Conservation (phyloP, 202 grass and related monocot species). For the Eragrostis tef region DNA sequence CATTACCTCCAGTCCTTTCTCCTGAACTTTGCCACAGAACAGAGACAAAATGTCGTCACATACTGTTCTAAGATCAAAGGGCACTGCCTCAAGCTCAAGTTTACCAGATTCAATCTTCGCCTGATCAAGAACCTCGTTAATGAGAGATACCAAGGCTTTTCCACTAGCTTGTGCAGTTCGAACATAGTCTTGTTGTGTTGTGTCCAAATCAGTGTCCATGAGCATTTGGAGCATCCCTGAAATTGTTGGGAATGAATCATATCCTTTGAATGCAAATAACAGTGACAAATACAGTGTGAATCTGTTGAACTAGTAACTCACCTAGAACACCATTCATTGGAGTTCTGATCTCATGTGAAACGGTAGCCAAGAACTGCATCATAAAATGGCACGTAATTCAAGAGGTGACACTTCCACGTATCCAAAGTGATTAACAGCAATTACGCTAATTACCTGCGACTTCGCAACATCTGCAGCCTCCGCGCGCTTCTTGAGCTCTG, state of each 20-base stretch:
- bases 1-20: conserved; percentile 93
- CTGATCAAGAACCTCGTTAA: conserved; percentile 98
- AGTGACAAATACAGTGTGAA: neutral
- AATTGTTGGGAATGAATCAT: conserved; percentile 18
- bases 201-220: conserved; percentile 95
- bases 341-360: conserved; percentile 99
- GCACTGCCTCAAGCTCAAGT: conserved; percentile 86
- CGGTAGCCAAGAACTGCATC: conserved; percentile 95
- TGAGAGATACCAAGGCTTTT: conserved; percentile 93
- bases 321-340: conserved; percentile 99
- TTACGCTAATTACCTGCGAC: conserved; percentile 63
- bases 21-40: conserved; percentile 93
- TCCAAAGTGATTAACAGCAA: neutral
- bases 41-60: conserved; percentile 94
- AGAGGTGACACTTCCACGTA: neutral
- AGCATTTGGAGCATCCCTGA: conserved; percentile 99
- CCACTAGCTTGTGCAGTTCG: conserved; percentile 95
- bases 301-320: conserved; percentile 42
- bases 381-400: conserved; percentile 19
- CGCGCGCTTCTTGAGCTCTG: conserved; percentile 71
- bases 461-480: conserved; percentile 94
- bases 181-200: conserved; percentile 93
- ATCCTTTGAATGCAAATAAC: neutral
- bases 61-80: conserved; percentile 80
- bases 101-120: conserved; percentile 99